phyloP scores from a whole-genome alignment of 495 filamentous ascomycete species.

The Penicillium manginii region DNA sequence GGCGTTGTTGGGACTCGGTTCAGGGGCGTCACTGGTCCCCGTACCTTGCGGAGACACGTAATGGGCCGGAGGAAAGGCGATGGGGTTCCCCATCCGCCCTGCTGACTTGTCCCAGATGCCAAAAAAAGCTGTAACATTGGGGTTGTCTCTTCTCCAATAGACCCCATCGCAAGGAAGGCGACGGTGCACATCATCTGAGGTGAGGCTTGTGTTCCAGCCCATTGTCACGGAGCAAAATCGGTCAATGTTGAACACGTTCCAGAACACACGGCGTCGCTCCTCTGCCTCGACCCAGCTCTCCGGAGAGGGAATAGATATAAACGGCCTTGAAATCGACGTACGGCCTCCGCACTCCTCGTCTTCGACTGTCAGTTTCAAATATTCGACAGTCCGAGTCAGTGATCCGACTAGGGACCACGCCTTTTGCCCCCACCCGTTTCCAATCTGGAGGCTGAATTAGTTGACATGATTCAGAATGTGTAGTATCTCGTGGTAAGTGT shows the following conservation, averaged over 20 bases:
- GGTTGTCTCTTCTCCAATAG: constrained; percentile 34
- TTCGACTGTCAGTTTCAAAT: constrained; percentile 39
- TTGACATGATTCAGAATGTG: background rate
- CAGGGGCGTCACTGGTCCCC: constrained; percentile 36
- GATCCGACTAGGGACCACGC: constrained; percentile 42
- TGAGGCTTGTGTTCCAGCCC: constrained; percentile 41
- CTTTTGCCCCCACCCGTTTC: constrained; percentile 28
- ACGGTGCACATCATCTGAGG: constrained; percentile 20
- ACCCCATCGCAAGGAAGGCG: constrained; percentile 25
- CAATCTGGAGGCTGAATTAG: constrained; percentile 22
- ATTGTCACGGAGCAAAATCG: constrained; percentile 17
- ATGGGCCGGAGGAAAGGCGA: constrained; percentile 28
- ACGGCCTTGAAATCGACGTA: constrained; percentile 18
- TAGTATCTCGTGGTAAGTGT: background rate
- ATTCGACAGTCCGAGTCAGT: constrained; percentile 40
- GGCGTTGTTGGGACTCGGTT: constrained; percentile 32
- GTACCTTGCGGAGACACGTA: background rate
- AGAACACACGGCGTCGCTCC: constrained; percentile 54
- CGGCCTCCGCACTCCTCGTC: constrained; percentile 19
- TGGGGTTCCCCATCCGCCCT: constrained; percentile 38
- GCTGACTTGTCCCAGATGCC: constrained; percentile 44
- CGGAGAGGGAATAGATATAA: constrained; percentile 3
- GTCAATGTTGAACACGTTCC: constrained; percentile 53
- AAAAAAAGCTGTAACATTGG: constrained; percentile 41
- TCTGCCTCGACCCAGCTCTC: constrained; percentile 51